phyloP scores from a whole-genome alignment of 176 grass and related monocot genomes.

The Tuctoria greenei region DNA sequence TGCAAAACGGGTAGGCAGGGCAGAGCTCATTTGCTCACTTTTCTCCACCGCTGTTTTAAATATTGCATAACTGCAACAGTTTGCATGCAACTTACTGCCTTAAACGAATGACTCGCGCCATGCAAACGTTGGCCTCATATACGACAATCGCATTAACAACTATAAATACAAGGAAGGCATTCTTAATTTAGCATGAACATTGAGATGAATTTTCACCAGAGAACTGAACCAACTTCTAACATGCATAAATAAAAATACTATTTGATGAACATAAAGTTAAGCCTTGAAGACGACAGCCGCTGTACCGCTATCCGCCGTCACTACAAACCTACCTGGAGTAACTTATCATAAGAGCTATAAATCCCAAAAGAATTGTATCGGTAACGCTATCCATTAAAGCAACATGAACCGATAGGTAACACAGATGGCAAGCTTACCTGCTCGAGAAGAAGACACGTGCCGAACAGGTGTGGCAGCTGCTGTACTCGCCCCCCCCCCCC shows the following conservation, averaged over 20 bases:
- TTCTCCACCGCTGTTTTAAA: too few species aligned
- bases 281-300: neutral
- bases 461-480: conserved; percentile 8
- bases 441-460: conserved; percentile 35
- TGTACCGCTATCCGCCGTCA: neutral
- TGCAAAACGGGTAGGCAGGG: too few species aligned
- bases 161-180: neutral
- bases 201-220: neutral
- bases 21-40: too few species aligned
- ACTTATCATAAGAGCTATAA: neutral
- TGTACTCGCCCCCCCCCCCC: neutral
- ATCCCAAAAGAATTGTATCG: neutral
- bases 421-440: conserved; percentile 35
- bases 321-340: neutral
- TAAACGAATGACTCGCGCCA: neutral
- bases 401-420: neutral
- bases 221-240: neutral
- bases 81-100: neutral
- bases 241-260: conserved; percentile 5
- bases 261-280: neutral
- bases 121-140: neutral
- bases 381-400: neutral
- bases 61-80: neutral
- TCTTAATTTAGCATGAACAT: neutral
- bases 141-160: neutral